Evolutionary conservation across 176 grass and related monocot species (phyloP).

Genomic region (Carex cristatella): DNA sequence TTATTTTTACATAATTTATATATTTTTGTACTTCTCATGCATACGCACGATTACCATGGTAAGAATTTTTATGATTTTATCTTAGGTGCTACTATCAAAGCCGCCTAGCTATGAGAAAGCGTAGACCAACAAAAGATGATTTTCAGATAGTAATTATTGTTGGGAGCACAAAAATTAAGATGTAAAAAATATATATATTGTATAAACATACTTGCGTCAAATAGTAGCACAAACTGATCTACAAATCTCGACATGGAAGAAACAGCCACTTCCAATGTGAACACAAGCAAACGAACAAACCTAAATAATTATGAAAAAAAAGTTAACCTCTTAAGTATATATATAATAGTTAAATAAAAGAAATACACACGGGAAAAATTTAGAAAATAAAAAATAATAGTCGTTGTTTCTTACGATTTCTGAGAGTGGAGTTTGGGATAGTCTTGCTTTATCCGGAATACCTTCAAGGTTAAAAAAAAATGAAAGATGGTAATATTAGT

Average conservation of each 20-base stretch:
- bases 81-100: slow-evolving; percentile 9
- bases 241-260: slow-evolving; percentile 92
- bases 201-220: slow-evolving; percentile 77
- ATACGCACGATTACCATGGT: background rate
- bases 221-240: slow-evolving; percentile 83
- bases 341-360: no score
- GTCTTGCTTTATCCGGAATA: slow-evolving; percentile 90
- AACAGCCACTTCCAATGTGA: slow-evolving; percentile 88
- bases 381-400: background rate
- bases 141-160: background rate
- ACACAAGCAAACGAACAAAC: slow-evolving; percentile 85
- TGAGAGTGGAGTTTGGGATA: slow-evolving; percentile 84
- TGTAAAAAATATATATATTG: background rate
- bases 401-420: slow-evolving; percentile 54
- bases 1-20: background rate
- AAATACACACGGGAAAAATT: background rate
- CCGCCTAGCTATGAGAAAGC: background rate
- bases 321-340: background rate
- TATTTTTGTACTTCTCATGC: slow-evolving; percentile 17
- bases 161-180: background rate
- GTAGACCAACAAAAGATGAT: slow-evolving; percentile 15
- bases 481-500: background rate
- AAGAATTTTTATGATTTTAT: slow-evolving; percentile 7
- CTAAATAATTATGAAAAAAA: slow-evolving; percentile 22
- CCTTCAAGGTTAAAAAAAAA: slow-evolving; percentile 30